Evolutionary conservation across 306 rosid species (phyloP).

Genomic region (Senna tora): DNA sequence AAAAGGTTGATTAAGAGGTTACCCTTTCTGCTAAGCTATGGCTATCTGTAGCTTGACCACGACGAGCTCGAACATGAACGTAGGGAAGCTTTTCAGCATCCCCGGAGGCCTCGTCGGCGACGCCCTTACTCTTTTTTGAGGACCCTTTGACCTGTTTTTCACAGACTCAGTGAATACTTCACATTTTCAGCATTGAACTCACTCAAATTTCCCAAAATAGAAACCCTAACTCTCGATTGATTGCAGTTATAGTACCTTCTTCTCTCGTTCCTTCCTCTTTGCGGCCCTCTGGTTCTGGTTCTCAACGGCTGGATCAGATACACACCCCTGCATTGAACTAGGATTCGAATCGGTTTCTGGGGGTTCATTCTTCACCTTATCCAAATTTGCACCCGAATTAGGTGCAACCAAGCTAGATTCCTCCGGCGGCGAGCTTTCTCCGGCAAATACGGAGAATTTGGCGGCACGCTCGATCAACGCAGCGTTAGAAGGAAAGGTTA

Average conservation of each 20-base stretch:
- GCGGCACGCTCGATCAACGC: conserved; percentile 68
- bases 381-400: conserved; percentile 48
- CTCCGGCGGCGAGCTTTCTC: conserved; percentile 48
- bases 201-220: conserved; percentile 27
- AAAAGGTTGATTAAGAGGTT: conserved; percentile 45
- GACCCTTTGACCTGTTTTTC: conserved; percentile 67
- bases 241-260: conserved; percentile 63
- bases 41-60: conserved; percentile 98
- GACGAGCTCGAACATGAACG: conserved; percentile 96
- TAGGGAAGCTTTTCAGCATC: conserved; percentile 78
- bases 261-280: conserved; percentile 94
- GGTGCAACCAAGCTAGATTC: conserved; percentile 47
- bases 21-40: conserved; percentile 99
- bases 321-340: conserved; percentile 49
- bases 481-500: conserved; percentile 60
- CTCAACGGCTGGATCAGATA: conserved; percentile 59
- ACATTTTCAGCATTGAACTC: conserved; percentile 26
- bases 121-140: conserved; percentile 68
- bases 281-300: conserved; percentile 52
- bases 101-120: conserved; percentile 53
- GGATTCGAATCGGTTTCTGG: conserved; percentile 75
- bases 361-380: conserved; percentile 73
- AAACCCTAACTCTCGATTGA: conserved; percentile 49
- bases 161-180: conserved; percentile 8
- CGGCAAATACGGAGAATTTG: conserved; percentile 69